Evolutionary conservation across 2,329 filamentous ascomycete genomes (phyloP), one percentile per base, ranked within the genome.

Genomic region (Hypocreales sp.): DNA sequence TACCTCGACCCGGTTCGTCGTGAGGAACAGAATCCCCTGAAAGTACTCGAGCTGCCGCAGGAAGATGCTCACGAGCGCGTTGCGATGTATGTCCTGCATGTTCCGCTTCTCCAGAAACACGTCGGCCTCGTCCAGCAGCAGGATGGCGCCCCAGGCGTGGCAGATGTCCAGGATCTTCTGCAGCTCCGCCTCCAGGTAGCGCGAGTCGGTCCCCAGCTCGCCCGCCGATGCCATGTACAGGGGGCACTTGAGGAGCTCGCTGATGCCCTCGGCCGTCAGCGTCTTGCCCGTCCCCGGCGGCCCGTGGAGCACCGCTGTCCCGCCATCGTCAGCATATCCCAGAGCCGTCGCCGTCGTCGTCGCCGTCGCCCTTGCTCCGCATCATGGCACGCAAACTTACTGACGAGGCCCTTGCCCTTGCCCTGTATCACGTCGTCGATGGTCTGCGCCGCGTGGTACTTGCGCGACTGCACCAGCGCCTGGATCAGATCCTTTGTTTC

Each of bases 241-340:
- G 0, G 83, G 84, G 29, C 79, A 79, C 42, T 77, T 75, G 28
- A 92, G 70, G 9, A 86, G 64, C 45, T 92, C 83, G 8, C 79
- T 80, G 35, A 92, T 87, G 8, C 78, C 79, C 47, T 92, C 82
- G 1, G 81, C 83, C 0, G 84, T 92, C 5, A 92, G 62, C 0
- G 83, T 92, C 55, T 92, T 92, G 27, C 84, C 84, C 0, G 83
- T 87, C 12, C 83, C 84, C 0, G 84, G 83, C 5, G 81, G 79
- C 4, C 83, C 82, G 39, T 92, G 82, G 1, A 93, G 66, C 2
- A 92, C 79, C 21, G 65, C 62, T 57, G 20, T 5, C 8, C 7
- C 12, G 12, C 8, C 10, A n/a, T 7, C 3, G 25, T 31, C 15
- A 31, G 13, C n/a, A n/a, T n/a, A n/a, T n/a, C n/a, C n/a, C n/a